These are phyloP conservation scores for Fusarium continuum DNA, from an alignment of 2,329 filamentous ascomycete species.

Conservation along the genomic window DNA sequence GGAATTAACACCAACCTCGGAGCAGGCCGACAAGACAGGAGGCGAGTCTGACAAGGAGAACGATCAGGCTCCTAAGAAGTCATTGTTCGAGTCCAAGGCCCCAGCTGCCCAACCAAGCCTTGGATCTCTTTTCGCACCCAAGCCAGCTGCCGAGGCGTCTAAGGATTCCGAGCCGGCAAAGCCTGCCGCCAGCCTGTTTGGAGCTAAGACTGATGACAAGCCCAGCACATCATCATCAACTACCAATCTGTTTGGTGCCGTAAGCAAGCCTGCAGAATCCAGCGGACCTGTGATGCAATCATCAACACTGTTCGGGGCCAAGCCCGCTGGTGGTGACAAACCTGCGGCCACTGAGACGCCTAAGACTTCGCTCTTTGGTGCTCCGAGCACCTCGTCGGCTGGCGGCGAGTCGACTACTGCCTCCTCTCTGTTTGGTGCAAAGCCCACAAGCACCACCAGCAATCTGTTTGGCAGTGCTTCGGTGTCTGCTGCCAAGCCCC, in stretches of 20 bases:
- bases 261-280: conserved; percentile 47
- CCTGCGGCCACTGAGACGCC: conserved; percentile 31
- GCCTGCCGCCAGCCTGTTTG: conserved; percentile 49
- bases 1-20: conserved; percentile 37
- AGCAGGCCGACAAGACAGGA: conserved; percentile 47
- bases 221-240: conserved; percentile 38
- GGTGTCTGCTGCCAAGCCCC: conserved; percentile 34
- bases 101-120: conserved; percentile 44
- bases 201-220: conserved; percentile 47
- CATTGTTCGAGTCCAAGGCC: conserved; percentile 46
- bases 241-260: conserved; percentile 51
- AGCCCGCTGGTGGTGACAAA: conserved; percentile 45
- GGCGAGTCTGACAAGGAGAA: conserved; percentile 58
- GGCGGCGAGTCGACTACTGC: conserved; percentile 25
- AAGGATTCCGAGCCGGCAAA: conserved; percentile 44
- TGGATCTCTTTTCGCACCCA: conserved; percentile 47
- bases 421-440: conserved; percentile 40
- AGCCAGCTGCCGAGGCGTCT: conserved; percentile 44
- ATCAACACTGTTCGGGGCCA: conserved; percentile 49
- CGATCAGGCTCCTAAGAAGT: conserved; percentile 50
- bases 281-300: conserved; percentile 41
- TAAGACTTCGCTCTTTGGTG: conserved; percentile 48
- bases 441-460: conserved; percentile 37
- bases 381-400: conserved; percentile 19
- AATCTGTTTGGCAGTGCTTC: conserved; percentile 47